Evolutionary conservation across 345 rosid species (phyloP).

Genomic region (Ceriops tagal): DNA sequence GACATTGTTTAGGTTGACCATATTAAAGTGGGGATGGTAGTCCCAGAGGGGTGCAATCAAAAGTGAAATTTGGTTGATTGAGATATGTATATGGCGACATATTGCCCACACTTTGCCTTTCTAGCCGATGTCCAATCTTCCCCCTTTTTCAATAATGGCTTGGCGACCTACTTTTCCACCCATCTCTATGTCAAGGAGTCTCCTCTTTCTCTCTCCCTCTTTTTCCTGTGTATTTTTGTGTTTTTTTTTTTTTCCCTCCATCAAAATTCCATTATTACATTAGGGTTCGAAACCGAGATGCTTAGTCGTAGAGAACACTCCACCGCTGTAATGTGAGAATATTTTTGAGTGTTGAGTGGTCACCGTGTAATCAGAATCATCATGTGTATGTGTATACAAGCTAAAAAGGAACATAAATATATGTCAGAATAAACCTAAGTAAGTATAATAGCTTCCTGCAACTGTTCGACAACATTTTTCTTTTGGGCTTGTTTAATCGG

Average conservation of each 20-base stretch:
- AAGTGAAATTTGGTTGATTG: not conserved
- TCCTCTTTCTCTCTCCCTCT: not conserved
- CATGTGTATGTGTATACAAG: no score
- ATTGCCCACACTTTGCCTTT: not conserved
- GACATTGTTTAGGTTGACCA: not conserved
- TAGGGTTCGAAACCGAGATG: no score
- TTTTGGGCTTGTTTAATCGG: not conserved
- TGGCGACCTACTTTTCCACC: not conserved
- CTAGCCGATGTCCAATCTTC: not conserved
- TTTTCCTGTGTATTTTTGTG: no score
- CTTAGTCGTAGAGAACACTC: no score
- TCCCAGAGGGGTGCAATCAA: not conserved
- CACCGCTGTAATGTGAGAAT: no score
- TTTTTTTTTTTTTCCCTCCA: no score
- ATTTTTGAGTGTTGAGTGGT: no score
- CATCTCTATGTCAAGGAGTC: not conserved
- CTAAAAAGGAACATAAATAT: no score
- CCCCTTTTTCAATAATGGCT: not conserved
- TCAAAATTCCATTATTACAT: no score
- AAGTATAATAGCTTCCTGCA: not conserved
- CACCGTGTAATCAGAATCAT: no score
- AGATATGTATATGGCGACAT: conserved; percentile 21
- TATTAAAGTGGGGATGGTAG: no score
- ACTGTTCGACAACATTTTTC: not conserved
- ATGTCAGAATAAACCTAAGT: no score